These are phyloP conservation scores for Tricholoma terreum DNA, from an alignment of 768 basidiomycete genomes.

Conservation along the genomic window DNA sequence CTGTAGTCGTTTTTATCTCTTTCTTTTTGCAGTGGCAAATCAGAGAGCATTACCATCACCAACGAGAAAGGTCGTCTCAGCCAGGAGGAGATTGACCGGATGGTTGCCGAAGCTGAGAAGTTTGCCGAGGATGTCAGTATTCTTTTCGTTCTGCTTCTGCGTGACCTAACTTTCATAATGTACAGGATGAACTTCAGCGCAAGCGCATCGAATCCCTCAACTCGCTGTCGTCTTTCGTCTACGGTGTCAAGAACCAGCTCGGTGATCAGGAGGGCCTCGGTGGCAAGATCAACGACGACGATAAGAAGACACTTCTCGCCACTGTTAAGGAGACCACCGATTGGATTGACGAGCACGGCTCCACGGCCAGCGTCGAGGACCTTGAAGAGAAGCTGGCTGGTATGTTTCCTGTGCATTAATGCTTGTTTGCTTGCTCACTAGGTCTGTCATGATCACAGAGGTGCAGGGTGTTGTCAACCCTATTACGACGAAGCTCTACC, in stretches of 20 bases:
- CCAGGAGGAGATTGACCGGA: constrained; percentile 91
- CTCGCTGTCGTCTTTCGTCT: constrained; percentile 76
- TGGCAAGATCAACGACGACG: constrained; percentile 77
- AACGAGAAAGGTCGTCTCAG: constrained; percentile 93
- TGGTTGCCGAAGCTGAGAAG: constrained; percentile 93
- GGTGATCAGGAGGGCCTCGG: constrained; percentile 87
- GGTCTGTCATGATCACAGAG: constrained; percentile 34
- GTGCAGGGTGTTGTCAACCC: constrained; percentile 76
- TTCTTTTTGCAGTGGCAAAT: constrained; percentile 61
- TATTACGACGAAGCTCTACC: constrained; percentile 82
- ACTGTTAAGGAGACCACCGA: constrained; percentile 86
- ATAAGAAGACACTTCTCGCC: constrained; percentile 79
- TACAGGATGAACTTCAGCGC: constrained; percentile 66
- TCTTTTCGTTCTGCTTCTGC: too few species aligned
- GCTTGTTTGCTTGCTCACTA: not conserved
- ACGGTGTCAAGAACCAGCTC: constrained; percentile 84
- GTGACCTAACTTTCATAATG: constrained; percentile 14
- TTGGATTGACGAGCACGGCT: constrained; percentile 87
- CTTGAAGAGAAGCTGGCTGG: constrained; percentile 85
- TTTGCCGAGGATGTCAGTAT: constrained; percentile 45
- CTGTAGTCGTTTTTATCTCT: not conserved
- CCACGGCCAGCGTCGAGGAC: constrained; percentile 77
- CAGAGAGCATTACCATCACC: constrained; percentile 87
- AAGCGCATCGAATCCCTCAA: constrained; percentile 87
- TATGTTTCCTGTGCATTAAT: constrained; percentile 18